These are phyloP conservation scores for Balakata baccata DNA, from an alignment of 345 rosid species.

Conservation along the genomic window DNA sequence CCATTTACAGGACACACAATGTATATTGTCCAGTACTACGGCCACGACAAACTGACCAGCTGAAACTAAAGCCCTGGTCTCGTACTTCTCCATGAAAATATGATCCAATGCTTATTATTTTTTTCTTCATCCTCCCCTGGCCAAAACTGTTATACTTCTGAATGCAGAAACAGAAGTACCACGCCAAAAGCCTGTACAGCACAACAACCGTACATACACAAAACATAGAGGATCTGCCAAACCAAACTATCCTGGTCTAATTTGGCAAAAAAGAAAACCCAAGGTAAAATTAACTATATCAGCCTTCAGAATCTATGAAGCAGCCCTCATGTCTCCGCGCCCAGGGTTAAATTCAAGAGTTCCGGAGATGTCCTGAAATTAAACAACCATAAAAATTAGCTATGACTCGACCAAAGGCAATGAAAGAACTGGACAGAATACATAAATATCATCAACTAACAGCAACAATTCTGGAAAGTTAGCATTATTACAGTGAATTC, in stretches of 20 bases:
- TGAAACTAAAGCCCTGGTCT: background rate
- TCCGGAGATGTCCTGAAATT: slow-evolving; percentile 17
- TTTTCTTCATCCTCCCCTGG: slow-evolving; percentile 1
- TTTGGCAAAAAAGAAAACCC: slow-evolving; percentile 14
- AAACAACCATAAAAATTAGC: background rate
- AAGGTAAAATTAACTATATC: background rate
- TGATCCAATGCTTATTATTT: slow-evolving; percentile 12
- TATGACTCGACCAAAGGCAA: background rate
- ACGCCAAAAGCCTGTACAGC: slow-evolving; percentile 18
- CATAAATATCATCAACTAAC: background rate
- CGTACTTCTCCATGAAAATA: slow-evolving; percentile 4
- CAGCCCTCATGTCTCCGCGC: slow-evolving; percentile 24
- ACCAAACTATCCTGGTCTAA: slow-evolving; percentile 12
- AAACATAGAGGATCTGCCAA: slow-evolving; percentile 18
- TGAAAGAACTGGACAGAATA: background rate
- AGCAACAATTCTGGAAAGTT: background rate
- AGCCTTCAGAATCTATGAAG: slow-evolving; percentile 23
- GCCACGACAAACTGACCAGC: slow-evolving; percentile 12
- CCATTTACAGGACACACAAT: slow-evolving; percentile 25
- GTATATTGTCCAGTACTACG: no score
- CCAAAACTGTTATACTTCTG: slow-evolving; percentile 17
- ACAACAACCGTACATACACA: slow-evolving; percentile 20
- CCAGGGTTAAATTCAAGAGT: slow-evolving; percentile 17
- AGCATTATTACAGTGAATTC: background rate
- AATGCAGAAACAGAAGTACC: slow-evolving; percentile 7